Percentiles rank a stretch among this genome's conserved stretches.
Evolutionary conservation across 2,329 filamentous ascomycete species (phyloP).

Genomic region (Byssochlamys sp.): DNA sequence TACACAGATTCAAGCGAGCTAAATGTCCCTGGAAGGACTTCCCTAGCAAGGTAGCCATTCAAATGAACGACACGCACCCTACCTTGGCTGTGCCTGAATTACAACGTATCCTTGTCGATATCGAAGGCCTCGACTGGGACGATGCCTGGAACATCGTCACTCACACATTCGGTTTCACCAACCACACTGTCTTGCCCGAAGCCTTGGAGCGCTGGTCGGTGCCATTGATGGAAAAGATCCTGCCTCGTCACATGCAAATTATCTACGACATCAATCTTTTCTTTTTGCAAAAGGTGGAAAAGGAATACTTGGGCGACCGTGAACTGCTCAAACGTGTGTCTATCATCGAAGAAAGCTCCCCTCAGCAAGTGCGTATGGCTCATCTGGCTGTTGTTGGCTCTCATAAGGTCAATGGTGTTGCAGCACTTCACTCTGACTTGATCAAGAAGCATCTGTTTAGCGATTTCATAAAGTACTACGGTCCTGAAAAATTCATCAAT

Average conservation of each 20-base stretch:
- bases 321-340: conserved; percentile 82
- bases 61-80: conserved; percentile 97
- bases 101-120: conserved; percentile 80
- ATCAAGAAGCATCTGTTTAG: conserved; percentile 99
- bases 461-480: conserved; percentile 97
- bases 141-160: conserved; percentile 76
- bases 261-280: conserved; percentile 96
- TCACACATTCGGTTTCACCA: conserved; percentile 85
- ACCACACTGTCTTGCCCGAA: conserved; percentile 94
- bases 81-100: conserved; percentile 92
- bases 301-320: conserved; percentile 76
- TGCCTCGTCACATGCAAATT: conserved; percentile 92
- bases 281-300: conserved; percentile 86
- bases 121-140: conserved; percentile 88
- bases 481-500: conserved; percentile 94
- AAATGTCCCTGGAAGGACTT: conserved; percentile 86
- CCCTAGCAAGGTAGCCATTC: conserved; percentile 87
- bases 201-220: conserved; percentile 98
- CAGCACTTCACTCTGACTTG: conserved; percentile 91
- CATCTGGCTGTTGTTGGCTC: conserved; percentile 90
- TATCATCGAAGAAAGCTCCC: conserved; percentile 91
- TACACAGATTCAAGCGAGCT: conserved; percentile 97
- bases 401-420: conserved; percentile 98
- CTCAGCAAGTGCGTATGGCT: conserved; percentile 98
- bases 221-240: conserved; percentile 77